Base-by-base conservation (phyloP, 169 alveolate genomes). In the Cyclospora cayetanensis region DNA sequence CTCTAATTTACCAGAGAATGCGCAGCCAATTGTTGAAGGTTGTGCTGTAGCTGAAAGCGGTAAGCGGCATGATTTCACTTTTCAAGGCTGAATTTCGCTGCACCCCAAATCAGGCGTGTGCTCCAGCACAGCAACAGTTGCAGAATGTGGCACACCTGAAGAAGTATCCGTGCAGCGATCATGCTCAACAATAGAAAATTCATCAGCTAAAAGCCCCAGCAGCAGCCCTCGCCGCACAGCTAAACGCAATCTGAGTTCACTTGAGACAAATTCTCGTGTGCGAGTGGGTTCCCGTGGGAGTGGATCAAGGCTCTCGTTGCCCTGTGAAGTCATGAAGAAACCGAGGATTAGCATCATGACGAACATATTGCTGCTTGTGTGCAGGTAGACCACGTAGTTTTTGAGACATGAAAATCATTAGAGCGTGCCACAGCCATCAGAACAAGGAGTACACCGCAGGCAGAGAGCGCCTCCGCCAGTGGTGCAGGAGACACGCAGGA, bases 401-500 rank as follows among this genome's bases (percentile, higher is more conserved):
- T 20, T 4, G 27, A 20, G 27, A 2, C 9, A 0, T 1, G 27
- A 60, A 60, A 4, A 4, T 12, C 18, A 27, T 27, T 60, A 60
- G 18, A 60, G 7, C 37, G 18, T 25, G 31, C 25, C 25, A n/a
- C 9, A 60, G 74, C 74, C 74, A 60, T 35, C 74, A 60, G 74
- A 60, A 60, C 74, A 60, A 60, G 31, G 31, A 4, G 37, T 60
- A 60, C 74, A 60, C 20, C 39, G 35, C 74, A 2, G 74, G 74
- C 74, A 60, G 74, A 12, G 39, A n/a, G 74, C 74, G 74, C 35
- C 74, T 60, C 15, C 25, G 31, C 15, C 39, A 60, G 39, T 60
- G 74, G 74, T 60, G 74, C 74, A 60, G 74, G 35, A 18, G 74
- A 60, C 1, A 60, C 74, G 74, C 74, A 25, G 74, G 74, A 25